Evolutionary conservation across 2,329 filamentous ascomycete genomes (phyloP).

Genomic region (Coniochaeta sp.): DNA sequence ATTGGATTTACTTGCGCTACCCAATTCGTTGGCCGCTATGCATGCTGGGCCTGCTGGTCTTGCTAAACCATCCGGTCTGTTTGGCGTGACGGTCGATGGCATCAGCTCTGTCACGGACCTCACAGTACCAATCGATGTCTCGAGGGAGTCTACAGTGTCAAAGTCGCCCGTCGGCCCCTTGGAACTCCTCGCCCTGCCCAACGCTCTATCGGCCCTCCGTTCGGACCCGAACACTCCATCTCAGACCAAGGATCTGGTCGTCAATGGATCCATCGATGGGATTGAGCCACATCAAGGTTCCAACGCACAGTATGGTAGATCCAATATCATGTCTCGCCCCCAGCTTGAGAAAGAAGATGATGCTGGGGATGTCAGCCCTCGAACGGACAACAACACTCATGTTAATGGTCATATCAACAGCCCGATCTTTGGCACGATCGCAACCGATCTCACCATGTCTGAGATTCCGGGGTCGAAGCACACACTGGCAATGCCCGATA

Average conservation of each 20-base stretch:
- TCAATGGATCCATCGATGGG: neutral
- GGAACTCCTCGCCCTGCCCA: constrained; percentile 47
- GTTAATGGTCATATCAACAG: neutral
- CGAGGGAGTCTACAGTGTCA: neutral
- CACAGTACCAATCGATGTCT: neutral
- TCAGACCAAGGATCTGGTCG: neutral
- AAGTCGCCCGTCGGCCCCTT: constrained; percentile 35
- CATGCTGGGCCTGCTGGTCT: too few relatives aligned
- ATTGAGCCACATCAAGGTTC: neutral
- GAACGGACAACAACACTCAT: neutral
- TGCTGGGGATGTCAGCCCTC: neutral
- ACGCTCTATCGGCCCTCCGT: constrained; percentile 27
- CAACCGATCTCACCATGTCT: neutral
- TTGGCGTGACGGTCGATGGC: neutral
- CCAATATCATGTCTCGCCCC: neutral
- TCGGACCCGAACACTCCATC: neutral
- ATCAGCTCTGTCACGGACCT: neutral
- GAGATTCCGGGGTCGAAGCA: neutral
- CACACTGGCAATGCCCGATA: neutral
- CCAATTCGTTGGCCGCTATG: neutral
- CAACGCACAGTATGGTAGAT: neutral
- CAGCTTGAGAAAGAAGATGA: neutral
- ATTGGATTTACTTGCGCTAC: neutral
- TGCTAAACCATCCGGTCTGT: neutral
- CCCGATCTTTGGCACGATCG: neutral